phyloP scores from a whole-genome alignment of 2,329 filamentous ascomycete genomes.

The Claviceps sp. region DNA sequence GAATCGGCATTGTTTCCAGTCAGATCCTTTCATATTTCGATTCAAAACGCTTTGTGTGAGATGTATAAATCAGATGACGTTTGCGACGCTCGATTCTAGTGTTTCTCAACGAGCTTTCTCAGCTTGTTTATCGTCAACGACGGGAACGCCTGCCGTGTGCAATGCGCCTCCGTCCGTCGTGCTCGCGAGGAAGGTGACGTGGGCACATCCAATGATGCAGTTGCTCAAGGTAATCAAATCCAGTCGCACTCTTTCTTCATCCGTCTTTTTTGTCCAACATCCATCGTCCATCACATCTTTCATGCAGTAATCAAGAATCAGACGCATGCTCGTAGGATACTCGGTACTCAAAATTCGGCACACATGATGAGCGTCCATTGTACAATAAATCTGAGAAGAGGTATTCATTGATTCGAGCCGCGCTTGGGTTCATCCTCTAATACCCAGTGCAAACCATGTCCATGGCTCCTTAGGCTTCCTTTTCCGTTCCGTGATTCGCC shows the following conservation, averaged over 20 bases:
- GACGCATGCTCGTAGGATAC: background rate
- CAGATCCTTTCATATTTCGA: background rate
- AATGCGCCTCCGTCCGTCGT: background rate
- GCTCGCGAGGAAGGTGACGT: background rate
- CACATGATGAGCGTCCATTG: background rate
- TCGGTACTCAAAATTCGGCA: background rate
- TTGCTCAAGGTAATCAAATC: background rate
- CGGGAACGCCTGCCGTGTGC: background rate
- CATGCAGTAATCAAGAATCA: background rate
- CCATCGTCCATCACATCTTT: background rate
- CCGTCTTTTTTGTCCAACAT: too few relatives aligned
- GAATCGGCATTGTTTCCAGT: conserved; percentile 1
- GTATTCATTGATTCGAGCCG: background rate
- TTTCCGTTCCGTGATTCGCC: background rate
- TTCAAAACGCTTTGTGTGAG: background rate
- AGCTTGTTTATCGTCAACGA: background rate
- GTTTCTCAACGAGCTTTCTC: background rate
- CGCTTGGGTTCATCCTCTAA: background rate
- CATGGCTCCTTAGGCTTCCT: background rate
- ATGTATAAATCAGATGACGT: background rate
- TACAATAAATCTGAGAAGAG: background rate
- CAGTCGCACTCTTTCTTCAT: background rate
- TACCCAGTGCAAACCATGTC: background rate
- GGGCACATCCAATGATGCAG: background rate
- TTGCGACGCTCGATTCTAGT: background rate